Base-by-base conservation (phyloP, 1,139 yeast species). In the Yamadazyma dendronema region DNA sequence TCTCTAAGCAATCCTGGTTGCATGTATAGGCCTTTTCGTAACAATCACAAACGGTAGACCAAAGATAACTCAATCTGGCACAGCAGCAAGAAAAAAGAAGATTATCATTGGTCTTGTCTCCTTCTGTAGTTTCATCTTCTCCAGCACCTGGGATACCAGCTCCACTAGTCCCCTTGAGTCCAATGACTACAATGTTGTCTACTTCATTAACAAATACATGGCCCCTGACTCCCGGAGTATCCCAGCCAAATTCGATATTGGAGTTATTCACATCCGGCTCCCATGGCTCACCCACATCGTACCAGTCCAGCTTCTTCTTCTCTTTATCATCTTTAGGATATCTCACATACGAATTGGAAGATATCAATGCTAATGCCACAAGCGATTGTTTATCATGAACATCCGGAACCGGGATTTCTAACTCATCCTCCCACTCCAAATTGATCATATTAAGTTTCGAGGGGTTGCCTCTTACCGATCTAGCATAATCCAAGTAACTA, bases 1-100 rank as follows among this genome's bases (percentile, higher is more conserved):
- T 68, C 56, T 90, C 97, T 23, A 94, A 64, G 53, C 99, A 92
- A 43, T 76, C 78, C 58, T 88, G 94, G 57, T 88, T 84, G 60
- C 99, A 92, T 0, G 95, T 87, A 57, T 87, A 88, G 0, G 96
- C 78, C 40, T 78, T 80, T 44, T 81, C 79, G 56, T 84, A 90
- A 57, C 99, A 92, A 59, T 89, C 97, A 61, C 99, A 92, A 1
- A 90, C 97, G 0, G 97, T 86, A 7, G 82, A 80, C 98, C 98
- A 94, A 61, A 88, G 64, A 50, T 89, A 90, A 39, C 94, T 79
- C 6, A 92, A 83, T 28, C 97, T 72, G 1, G 97, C 98, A 65
- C 99, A 92, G 59, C 99, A 92, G 59, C 99, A 92, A 13, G 95
- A 86, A 57, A 92, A 92, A 31, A 92, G 62, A 39, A 92, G 58